Evolutionary conservation across 2,329 filamentous ascomycete genomes (phyloP), one percentile per base, ranked within the genome.

Genomic region (Fusarium sterilihyphosum): DNA sequence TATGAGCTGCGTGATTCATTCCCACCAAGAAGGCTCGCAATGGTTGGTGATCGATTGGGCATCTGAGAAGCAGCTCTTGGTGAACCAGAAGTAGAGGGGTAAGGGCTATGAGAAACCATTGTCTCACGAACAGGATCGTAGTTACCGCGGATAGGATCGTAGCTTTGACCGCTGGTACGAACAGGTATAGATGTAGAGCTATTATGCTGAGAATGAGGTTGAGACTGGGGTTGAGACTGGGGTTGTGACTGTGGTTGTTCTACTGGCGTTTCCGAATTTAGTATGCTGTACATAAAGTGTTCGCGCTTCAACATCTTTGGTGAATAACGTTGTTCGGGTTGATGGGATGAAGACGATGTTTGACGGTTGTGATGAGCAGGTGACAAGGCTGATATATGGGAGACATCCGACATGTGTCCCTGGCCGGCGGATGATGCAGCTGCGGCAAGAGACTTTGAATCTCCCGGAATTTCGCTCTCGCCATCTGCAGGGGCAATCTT

Each of bases 131-230:
- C 86, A 3, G 90, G 90, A 75, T 92, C 90, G 75, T 91, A 92
- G 73, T 88, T 91, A n/a, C 92, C 94, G 53, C 95, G 90, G 73
- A 98, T 95, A 2, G 95, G 95, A 81, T 98, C 95, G 83, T 96
- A 98, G 78, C 93, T 94, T 79, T 94, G 93, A 49, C 94, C 92
- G 78, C 93, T 93, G 20, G 92, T 91, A 57, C 92, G 86, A 56
- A 86, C 84, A 14, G 86, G 85, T 24, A 84, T 79, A 49, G 84
- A 69, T 71, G 82, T 72, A 84, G 65, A 87, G 83, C 60, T 86
- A 85, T 69, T 85, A 85, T 57, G 46, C 35, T 72, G 73, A 26
- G 77, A 33, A 22, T 50, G 47, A 18, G 47, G 47, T 35, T 72
- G 73, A 17, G 77, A 50, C 41, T 74, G 72, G 7, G 74, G 70